A percentile compares a stretch with the other conserved stretches of the same genome.
phyloP scores from a whole-genome alignment of 164 flowering plant species.

The Magnolia kwangsiensis region DNA sequence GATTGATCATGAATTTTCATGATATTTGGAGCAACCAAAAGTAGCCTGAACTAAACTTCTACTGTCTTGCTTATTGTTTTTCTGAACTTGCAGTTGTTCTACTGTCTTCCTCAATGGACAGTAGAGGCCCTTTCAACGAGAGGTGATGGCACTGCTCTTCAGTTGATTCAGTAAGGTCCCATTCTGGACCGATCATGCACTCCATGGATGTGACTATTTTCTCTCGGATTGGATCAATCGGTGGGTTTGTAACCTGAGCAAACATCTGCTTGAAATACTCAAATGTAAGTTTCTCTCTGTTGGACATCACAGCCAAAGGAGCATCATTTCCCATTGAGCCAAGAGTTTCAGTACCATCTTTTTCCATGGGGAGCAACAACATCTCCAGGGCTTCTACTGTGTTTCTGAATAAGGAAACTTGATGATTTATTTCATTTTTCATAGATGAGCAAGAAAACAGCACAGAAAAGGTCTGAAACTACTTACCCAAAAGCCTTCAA shows the following conservation, averaged over 20 bases:
- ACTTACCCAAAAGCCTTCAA: conserved; percentile 93
- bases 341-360: conserved; percentile 94
- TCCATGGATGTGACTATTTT: conserved; percentile 45
- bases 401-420: conserved; percentile 47
- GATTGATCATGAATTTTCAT: too few relatives aligned
- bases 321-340: conserved; percentile 99
- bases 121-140: conserved; percentile 84
- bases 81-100: too few relatives aligned
- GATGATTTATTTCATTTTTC: neutral
- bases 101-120: conserved; percentile 53
- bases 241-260: too few relatives aligned
- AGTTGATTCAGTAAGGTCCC: conserved; percentile 93
- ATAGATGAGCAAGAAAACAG: neutral
- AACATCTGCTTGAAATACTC: too few relatives aligned
- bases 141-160: conserved; percentile 93
- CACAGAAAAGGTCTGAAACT: neutral
- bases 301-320: conserved; percentile 93
- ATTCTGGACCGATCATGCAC: conserved; percentile 99
- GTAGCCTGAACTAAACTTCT: too few relatives aligned
- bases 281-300: too few relatives aligned
- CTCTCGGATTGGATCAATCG: too few relatives aligned
- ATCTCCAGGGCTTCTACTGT: conserved; percentile 92
- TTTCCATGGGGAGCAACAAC: conserved; percentile 95
- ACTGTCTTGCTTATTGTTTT: too few relatives aligned
- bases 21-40: too few relatives aligned